A percentile compares a stretch with the other conserved stretches of the same genome.
Conservation (phyloP, 345 rosid genomes). For the Lumnitzera littorea region DNA sequence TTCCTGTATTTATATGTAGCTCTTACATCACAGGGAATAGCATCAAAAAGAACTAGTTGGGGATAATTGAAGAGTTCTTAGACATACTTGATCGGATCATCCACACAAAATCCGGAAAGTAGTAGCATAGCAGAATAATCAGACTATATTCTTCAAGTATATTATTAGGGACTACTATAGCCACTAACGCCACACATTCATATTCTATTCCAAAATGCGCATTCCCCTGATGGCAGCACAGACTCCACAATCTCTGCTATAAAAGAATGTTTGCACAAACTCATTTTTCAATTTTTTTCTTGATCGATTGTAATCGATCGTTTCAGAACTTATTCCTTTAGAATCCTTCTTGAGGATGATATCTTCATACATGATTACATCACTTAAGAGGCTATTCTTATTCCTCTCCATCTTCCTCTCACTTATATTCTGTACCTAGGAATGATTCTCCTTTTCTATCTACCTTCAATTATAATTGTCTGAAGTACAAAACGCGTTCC, state of each 20-base stretch:
- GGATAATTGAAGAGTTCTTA: not conserved
- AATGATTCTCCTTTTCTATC: not conserved
- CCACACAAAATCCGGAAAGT: no score
- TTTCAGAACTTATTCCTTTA: not conserved
- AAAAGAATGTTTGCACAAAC: no score
- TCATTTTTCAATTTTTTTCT: no score
- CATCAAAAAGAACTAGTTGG: not conserved
- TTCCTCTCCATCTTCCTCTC: not conserved
- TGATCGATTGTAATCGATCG: no score
- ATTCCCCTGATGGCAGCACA: no score
- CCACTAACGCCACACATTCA: no score
- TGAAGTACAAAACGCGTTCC: not conserved
- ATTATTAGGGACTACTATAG: no score
- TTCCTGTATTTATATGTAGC: not conserved
- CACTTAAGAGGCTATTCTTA: not conserved
- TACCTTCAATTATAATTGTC: not conserved
- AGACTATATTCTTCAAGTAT: no score
- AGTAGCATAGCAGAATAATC: no score
- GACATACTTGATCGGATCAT: not conserved
- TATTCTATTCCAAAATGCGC: no score
- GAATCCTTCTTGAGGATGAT: not conserved
- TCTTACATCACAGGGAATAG: not conserved
- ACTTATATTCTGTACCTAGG: not conserved
- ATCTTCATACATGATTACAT: conserved; percentile 1
- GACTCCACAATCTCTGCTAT: no score